phyloP scores from a whole-genome alignment of 1,139 yeast species.

The Suhomyces chickasaworum region DNA sequence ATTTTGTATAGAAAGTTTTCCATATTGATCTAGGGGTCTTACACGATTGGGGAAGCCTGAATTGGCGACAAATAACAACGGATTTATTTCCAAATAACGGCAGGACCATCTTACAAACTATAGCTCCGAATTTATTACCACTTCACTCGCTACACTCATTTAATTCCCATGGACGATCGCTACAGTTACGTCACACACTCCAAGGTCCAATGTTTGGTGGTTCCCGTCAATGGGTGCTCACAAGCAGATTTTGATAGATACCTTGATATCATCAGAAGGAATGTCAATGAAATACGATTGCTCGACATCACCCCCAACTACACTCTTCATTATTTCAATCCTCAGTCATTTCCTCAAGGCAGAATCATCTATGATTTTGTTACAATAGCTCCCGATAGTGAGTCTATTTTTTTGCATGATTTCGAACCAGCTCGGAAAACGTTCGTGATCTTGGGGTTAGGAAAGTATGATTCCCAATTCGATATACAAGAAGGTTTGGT shows the following conservation, averaged over 20 bases:
- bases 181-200: slow-evolving; percentile 54
- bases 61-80: neutral
- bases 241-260: slow-evolving; percentile 50
- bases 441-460: slow-evolving; percentile 67
- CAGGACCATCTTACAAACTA: neutral
- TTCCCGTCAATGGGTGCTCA: slow-evolving; percentile 66
- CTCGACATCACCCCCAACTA: slow-evolving; percentile 72
- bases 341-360: slow-evolving; percentile 84
- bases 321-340: slow-evolving; percentile 64
- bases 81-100: neutral
- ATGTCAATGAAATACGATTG: slow-evolving; percentile 61
- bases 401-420: slow-evolving; percentile 70
- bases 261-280: slow-evolving; percentile 47
- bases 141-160: neutral
- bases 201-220: slow-evolving; percentile 64
- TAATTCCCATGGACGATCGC: slow-evolving; percentile 14
- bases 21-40: neutral
- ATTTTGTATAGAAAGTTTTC: neutral
- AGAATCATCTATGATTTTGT: slow-evolving; percentile 60
- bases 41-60: neutral
- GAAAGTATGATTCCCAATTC: slow-evolving; percentile 41
- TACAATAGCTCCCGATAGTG: slow-evolving; percentile 53
- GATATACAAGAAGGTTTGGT: slow-evolving; percentile 30
- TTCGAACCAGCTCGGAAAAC: slow-evolving; percentile 86
- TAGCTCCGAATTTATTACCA: neutral